Evolutionary conservation across 352 stramenopile genomes (phyloP).

Genomic region (Globisporangium ultimum): DNA sequence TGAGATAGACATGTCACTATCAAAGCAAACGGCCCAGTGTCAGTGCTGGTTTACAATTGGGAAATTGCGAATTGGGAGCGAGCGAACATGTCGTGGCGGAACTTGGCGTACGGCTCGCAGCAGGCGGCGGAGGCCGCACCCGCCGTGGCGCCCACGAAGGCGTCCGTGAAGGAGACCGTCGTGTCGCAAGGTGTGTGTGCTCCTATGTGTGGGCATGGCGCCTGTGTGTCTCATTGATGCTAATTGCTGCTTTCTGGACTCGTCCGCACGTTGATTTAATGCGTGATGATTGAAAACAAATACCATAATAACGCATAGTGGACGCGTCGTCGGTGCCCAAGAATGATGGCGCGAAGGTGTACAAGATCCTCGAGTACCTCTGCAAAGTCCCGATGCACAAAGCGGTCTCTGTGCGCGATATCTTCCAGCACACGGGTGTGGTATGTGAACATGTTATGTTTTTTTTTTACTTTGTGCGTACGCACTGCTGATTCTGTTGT

Average conservation of each 20-base stretch:
- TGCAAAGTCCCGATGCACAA: constrained; percentile 81
- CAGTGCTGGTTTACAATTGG: not conserved
- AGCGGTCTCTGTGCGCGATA: constrained; percentile 55
- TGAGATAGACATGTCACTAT: not conserved
- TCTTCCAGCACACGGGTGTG: constrained; percentile 84
- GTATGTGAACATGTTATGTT: constrained; percentile 30
- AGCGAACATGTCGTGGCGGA: constrained; percentile 54
- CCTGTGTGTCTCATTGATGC: too few relatives aligned
- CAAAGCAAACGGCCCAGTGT: too few relatives aligned
- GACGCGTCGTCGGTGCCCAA: constrained; percentile 77
- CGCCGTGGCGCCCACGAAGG: constrained; percentile 53
- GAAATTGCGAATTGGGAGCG: constrained; percentile 4
- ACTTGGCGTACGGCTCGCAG: constrained; percentile 82
- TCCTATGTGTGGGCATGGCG: not conserved
- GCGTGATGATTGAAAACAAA: too few relatives aligned
- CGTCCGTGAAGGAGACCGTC: constrained; percentile 44
- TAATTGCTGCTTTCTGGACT: not conserved
- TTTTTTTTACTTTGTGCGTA: not conserved
- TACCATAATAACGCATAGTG: constrained; percentile 43
- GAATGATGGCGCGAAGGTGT: constrained; percentile 83
- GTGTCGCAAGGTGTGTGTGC: constrained; percentile 46
- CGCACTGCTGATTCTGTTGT: not conserved
- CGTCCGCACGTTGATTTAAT: not conserved
- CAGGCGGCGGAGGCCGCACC: constrained; percentile 62
- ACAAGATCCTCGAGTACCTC: constrained; percentile 87